Evolutionary conservation across 2,329 filamentous ascomycete species (phyloP).

Genomic region (Hysterium pulicare): DNA sequence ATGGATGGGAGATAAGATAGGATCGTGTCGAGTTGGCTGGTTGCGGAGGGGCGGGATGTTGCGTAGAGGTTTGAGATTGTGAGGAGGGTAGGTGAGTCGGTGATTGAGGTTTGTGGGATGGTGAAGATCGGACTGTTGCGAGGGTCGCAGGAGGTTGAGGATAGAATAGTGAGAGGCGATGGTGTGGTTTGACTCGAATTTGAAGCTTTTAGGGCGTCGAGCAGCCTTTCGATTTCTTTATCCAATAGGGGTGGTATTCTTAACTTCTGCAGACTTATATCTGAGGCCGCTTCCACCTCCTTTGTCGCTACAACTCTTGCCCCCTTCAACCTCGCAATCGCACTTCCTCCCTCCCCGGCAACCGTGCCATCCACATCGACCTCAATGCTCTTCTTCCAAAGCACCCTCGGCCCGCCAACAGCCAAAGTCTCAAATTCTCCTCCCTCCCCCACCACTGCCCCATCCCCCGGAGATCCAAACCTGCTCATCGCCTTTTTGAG

Average conservation of each 20-base stretch:
- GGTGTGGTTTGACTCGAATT: background rate
- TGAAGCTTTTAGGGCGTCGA: slow-evolving; percentile 17
- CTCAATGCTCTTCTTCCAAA: slow-evolving; percentile 71
- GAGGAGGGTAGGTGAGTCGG: slow-evolving; percentile 38
- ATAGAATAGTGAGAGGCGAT: background rate
- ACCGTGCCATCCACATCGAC: slow-evolving; percentile 60
- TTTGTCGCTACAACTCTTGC: slow-evolving; percentile 54
- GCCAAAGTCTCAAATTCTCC: slow-evolving; percentile 96
- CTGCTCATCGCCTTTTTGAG: slow-evolving; percentile 57
- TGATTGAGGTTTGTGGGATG: background rate
- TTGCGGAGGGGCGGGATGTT: slow-evolving; percentile 7
- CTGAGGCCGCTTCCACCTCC: slow-evolving; percentile 12
- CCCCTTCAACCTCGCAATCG: slow-evolving; percentile 63
- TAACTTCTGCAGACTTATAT: slow-evolving; percentile 29
- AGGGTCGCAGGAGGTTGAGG: background rate
- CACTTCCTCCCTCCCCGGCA: slow-evolving; percentile 70
- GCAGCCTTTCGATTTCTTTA: slow-evolving; percentile 50
- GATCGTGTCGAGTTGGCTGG: slow-evolving; percentile 37
- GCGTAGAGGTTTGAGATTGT: slow-evolving; percentile 40
- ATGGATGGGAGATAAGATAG: slow-evolving; percentile 31
- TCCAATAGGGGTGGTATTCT: slow-evolving; percentile 67
- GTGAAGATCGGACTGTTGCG: background rate
- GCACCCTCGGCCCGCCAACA: slow-evolving; percentile 67
- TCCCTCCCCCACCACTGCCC: slow-evolving; percentile 82
- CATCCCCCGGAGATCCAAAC: slow-evolving; percentile 64